phyloP scores from a whole-genome alignment of 2,329 filamentous ascomycete genomes.

The Teratosphaeriaceae sp. region DNA sequence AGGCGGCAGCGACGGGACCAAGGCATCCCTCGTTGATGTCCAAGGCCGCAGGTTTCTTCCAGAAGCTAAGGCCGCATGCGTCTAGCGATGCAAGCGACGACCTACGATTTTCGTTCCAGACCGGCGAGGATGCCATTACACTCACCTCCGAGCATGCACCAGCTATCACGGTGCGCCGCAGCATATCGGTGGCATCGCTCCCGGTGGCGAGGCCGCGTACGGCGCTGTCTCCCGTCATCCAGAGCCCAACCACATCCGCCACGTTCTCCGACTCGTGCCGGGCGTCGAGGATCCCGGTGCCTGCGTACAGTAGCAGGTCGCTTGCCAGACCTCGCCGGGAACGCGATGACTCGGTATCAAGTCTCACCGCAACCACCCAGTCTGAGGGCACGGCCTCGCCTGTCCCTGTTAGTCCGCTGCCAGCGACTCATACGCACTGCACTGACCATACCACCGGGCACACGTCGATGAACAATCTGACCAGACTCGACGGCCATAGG shows the following conservation, averaged over 20 bases:
- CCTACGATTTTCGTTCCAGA: constrained; percentile 37
- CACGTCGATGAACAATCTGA: too few species aligned
- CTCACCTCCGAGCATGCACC: constrained; percentile 8
- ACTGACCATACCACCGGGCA: too few species aligned
- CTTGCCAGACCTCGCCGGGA: constrained; percentile 32
- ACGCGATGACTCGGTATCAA: constrained; percentile 33
- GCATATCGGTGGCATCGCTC: constrained; percentile 17
- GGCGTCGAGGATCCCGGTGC: constrained; percentile 38
- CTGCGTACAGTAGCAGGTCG: constrained; percentile 25
- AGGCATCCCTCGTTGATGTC: constrained; percentile 20
- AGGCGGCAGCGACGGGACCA: constrained; percentile 10
- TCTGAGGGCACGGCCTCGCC: too few species aligned
- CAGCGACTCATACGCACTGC: too few species aligned
- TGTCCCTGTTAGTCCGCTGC: too few species aligned
- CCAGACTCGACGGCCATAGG: constrained; percentile 17
- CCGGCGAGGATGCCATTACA: constrained; percentile 33
- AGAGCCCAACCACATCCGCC: constrained; percentile 9
- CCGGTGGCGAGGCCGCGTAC: neutral
- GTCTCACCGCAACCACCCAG: constrained; percentile 13
- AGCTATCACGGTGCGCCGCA: constrained; percentile 20
- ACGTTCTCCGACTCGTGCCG: constrained; percentile 5
- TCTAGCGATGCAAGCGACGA: constrained; percentile 13
- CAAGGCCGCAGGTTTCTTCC: constrained; percentile 26
- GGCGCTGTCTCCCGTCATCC: constrained; percentile 11
- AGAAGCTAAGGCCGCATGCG: constrained; percentile 22